Percentiles rank a stretch among this genome's conserved stretches.
Evolutionary conservation across 192 early-diverging fungal species (phyloP).

Genomic region (Coemansia interrupta): DNA sequence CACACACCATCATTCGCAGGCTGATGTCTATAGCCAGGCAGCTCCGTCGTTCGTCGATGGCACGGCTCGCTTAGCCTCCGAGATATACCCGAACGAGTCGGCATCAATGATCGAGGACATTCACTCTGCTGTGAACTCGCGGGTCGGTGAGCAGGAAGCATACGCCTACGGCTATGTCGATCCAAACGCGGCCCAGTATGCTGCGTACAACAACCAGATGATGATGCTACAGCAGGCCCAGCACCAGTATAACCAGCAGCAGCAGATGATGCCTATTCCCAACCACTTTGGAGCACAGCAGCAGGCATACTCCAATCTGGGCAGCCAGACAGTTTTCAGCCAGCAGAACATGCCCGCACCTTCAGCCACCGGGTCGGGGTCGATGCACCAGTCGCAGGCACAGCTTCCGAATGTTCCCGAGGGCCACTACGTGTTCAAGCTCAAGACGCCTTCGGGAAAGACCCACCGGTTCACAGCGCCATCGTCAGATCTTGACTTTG

Average conservation of each 20-base stretch:
- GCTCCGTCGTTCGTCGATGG: slow-evolving; percentile 47
- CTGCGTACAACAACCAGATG: slow-evolving; percentile 32
- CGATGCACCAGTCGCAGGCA: slow-evolving; percentile 46
- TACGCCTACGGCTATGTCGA: slow-evolving; percentile 30
- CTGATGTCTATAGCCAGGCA: slow-evolving; percentile 25
- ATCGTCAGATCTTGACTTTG: slow-evolving; percentile 51
- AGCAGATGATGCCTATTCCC: slow-evolving; percentile 47
- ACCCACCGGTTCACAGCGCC: slow-evolving; percentile 71
- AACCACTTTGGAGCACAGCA: slow-evolving; percentile 25
- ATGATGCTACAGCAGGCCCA: slow-evolving; percentile 36
- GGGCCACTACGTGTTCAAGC: slow-evolving; percentile 66
- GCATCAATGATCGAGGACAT: slow-evolving; percentile 57
- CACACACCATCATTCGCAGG: slow-evolving; percentile 50
- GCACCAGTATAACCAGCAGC: slow-evolving; percentile 29
- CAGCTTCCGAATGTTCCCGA: slow-evolving; percentile 38
- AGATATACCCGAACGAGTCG: slow-evolving; percentile 55
- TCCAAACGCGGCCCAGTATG: slow-evolving; percentile 33
- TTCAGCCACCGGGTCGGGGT: slow-evolving; percentile 30
- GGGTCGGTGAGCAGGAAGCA: slow-evolving; percentile 53
- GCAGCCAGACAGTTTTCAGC: slow-evolving; percentile 48
- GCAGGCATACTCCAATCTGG: slow-evolving; percentile 50
- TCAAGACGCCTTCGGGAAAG: slow-evolving; percentile 68
- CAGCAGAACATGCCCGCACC: slow-evolving; percentile 31
- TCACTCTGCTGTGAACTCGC: slow-evolving; percentile 54
- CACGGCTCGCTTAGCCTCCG: slow-evolving; percentile 39